Evolutionary conservation across 73 alveolate species (phyloP), one percentile per base, ranked within the genome.

Genomic region (Uronychia setigera): DNA sequence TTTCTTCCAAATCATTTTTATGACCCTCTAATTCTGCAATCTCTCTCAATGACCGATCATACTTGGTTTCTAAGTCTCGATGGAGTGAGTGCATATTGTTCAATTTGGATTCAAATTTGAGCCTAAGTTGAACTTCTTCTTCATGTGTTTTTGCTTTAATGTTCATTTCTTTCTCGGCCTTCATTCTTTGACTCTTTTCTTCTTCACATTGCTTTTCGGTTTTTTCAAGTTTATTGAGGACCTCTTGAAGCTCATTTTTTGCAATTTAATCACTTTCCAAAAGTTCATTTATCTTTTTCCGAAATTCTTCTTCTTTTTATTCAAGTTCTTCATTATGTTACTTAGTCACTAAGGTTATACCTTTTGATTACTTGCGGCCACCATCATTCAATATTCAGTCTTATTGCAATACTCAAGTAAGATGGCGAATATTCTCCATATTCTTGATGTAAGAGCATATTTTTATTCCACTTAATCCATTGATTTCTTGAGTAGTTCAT

Each of bases 71-170:
- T 27, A 90, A 31, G 58, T 90, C 95, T 80, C 92, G 58, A 33
- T 85, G 90, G 67, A 90, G 60, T 9, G 95, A 85, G 35, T 90
- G 95, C 87, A 90, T 77, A 78, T 85, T 88, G 76, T 90, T 90
- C 67, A 90, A 74, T 59, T 90, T 90, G 0, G 92, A 86, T 46
- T 93, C 97, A 59, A 93, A 93, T 67, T 80, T 80, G 5, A 93
- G 88, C 58, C 97, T 85, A 88, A 93, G 67, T 59, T 87, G 74
- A 0, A 93, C 95, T 81, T 93, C 97, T 76, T 93, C 94, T 87
- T 93, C 97, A 35, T 93, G 97, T 31, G 82, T 85, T 33, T 84
- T 28, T 28, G 35, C 82, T 28, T 85, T 84, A 31, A 81, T 78
- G 0, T 32, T 33, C 31, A 83, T 67, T 59, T 83, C 94, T 58